phyloP scores from a whole-genome alignment of 176 grass and related monocot genomes.

The Musa itinerans region DNA sequence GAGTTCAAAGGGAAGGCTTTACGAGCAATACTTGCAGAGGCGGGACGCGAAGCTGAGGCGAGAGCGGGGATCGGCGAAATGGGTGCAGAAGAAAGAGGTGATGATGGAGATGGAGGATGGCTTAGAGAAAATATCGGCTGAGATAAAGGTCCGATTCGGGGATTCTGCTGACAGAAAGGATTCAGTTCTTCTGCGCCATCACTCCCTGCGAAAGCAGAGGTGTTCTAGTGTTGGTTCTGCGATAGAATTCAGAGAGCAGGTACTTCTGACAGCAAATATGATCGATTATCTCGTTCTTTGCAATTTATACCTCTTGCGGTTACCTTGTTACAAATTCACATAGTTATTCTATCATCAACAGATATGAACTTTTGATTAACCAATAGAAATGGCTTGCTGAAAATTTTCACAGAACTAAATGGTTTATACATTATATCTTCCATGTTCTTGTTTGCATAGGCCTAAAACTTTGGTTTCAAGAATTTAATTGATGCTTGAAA shows the following conservation, averaged over 20 bases:
- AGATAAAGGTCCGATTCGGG: background rate
- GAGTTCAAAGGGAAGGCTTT: conserved; percentile 40
- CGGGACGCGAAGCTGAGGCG: conserved; percentile 40
- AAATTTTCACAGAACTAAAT: background rate
- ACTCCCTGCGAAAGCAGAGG: background rate
- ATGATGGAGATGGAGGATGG: conserved; percentile 1
- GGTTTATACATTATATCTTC: no score
- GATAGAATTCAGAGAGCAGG: background rate
- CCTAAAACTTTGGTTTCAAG: no score
- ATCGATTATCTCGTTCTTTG: background rate
- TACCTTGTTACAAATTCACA: background rate
- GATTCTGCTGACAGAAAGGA: background rate
- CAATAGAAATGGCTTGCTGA: background rate
- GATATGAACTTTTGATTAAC: background rate
- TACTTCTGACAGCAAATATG: background rate
- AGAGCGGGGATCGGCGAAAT: conserved; percentile 16
- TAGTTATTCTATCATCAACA: background rate
- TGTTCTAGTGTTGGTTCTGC: background rate
- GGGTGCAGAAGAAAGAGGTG: conserved; percentile 18
- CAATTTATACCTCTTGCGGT: background rate
- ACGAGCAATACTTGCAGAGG: conserved; percentile 54
- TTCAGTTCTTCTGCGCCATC: background rate
- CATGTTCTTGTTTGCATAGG: no score
- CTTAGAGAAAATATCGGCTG: background rate
- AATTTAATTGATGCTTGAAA: no score